Conservation (phyloP, 1,139 yeast species). For the Yamadazyma buinensis region DNA sequence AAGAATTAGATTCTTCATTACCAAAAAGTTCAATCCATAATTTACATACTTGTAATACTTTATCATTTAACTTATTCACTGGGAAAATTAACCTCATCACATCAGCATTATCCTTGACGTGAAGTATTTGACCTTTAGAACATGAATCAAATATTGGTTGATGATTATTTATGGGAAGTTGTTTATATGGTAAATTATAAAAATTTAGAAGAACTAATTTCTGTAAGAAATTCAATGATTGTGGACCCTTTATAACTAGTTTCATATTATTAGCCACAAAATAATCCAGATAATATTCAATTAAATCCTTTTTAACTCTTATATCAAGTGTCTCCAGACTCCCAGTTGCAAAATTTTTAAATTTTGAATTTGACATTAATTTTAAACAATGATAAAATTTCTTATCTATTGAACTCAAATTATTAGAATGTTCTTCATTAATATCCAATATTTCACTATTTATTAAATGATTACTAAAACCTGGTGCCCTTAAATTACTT, state of each 20-base stretch:
- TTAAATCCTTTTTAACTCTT: conserved; percentile 20
- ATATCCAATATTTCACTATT: conserved; percentile 55
- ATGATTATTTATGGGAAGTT: neutral
- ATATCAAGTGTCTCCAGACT: conserved; percentile 26
- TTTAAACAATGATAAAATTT: conserved; percentile 57
- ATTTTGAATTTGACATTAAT: conserved; percentile 39
- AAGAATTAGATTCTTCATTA: conserved; percentile 51
- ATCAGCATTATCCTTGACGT: conserved; percentile 2
- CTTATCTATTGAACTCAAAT: conserved; percentile 40
- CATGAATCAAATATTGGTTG: neutral
- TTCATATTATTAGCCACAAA: conserved; percentile 44
- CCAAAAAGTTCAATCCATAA: conserved; percentile 61
- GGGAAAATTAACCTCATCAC: conserved; percentile 40
- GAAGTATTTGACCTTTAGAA: conserved; percentile 1
- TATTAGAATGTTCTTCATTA: conserved; percentile 60
- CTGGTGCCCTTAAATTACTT: conserved; percentile 47
- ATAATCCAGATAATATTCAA: conserved; percentile 23
- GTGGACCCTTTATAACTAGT: conserved; percentile 59
- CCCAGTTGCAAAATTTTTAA: conserved; percentile 48
- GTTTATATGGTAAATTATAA: conserved; percentile 17
- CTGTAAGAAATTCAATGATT: conserved; percentile 53
- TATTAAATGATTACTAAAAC: conserved; percentile 39
- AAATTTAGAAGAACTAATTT: conserved; percentile 47
- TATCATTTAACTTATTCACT: conserved; percentile 11
- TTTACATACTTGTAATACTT: conserved; percentile 23